phyloP scores from a whole-genome alignment of 1,284 basidiomycete genomes.

The Ceratobasidium sp. region DNA sequence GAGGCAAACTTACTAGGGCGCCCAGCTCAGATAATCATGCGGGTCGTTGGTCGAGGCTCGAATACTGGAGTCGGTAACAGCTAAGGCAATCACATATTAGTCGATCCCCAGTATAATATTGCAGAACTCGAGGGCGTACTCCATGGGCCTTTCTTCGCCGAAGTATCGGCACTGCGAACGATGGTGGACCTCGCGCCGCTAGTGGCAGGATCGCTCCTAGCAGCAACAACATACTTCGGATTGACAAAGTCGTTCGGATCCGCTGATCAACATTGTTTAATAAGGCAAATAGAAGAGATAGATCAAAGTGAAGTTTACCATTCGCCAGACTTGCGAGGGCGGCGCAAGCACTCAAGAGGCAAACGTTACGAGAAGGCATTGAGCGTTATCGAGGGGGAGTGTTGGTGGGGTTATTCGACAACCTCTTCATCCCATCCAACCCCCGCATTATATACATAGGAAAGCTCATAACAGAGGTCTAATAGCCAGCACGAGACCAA shows the following conservation, averaged over 20 bases:
- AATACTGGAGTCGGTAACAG: conserved; percentile 59
- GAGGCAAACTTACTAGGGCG: conserved; percentile 64
- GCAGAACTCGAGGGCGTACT: conserved; percentile 54
- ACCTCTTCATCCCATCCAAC: neutral
- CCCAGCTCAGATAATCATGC: conserved; percentile 69
- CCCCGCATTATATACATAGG: neutral
- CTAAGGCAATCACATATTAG: conserved; percentile 52
- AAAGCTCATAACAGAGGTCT: neutral
- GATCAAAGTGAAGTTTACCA: neutral
- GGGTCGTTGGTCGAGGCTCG: conserved; percentile 62
- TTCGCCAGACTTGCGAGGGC: neutral
- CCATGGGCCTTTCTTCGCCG: conserved; percentile 58
- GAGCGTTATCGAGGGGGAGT: too few species aligned
- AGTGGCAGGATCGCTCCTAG: conserved; percentile 47
- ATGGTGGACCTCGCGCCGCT: conserved; percentile 57
- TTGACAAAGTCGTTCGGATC: conserved; percentile 42
- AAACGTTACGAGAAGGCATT: conserved; percentile 1
- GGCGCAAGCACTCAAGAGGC: neutral
- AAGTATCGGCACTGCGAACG: conserved; percentile 54
- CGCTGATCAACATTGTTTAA: neutral
- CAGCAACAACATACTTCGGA: conserved; percentile 29
- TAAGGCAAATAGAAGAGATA: neutral
- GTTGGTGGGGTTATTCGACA: neutral
- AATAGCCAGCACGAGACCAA: too few species aligned
- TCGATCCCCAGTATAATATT: neutral